Base-by-base conservation (phyloP, 805 yeast genomes). In the Wickerhamomyces canadensis region DNA sequence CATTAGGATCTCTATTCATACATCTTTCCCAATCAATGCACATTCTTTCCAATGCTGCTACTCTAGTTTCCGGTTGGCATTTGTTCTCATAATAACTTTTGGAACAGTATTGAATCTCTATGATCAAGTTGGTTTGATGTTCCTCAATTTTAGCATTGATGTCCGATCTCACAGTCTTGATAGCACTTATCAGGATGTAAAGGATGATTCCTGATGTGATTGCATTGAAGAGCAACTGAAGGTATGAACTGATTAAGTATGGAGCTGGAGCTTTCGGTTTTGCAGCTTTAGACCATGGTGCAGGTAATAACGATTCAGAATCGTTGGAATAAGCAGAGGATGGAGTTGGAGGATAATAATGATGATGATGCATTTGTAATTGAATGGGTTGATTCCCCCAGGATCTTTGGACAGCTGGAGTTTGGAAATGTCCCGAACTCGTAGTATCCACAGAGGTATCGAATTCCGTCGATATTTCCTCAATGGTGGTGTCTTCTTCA, bases 21-120 rank as follows among this genome's bases (percentile, higher is more conserved):
- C 91, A 82, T 32, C 67, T 67, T 36, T 67, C 72, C 88, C 87
- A 84, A 40, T 67, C 62, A 13, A 65, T 60, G 57, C 93, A 84
- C 27, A 67, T 64, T 19, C 61, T 60, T 38, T 72, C 74, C 40
- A 82, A 54, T 3, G 80, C 83, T 1, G 88, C 83, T 3, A 71
- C 76, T 9, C 75, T 62, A 4, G 67, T 61, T 10, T 68, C 74
- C 4, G 76, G 76, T 13, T 64, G 64, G 55, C 94, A 84, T 27
- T 66, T 55, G 55, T 83, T 84, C 10, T 67, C 72, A 26, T 59
- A 32, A 52, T 72, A 83, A 15, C 72, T 60, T 21, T 72, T 57
- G 19, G 68, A 57, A 55, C 91, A 83, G 19, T 60, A 60, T 10
- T 69, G 70, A 2, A 78, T 74, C 45, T 80, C 80, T 27, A 72